A percentile compares a stretch with the other conserved stretches of the same genome.
Conservation (phyloP, 352 stramenopile species). For the Phytopythium oedochilum region DNA sequence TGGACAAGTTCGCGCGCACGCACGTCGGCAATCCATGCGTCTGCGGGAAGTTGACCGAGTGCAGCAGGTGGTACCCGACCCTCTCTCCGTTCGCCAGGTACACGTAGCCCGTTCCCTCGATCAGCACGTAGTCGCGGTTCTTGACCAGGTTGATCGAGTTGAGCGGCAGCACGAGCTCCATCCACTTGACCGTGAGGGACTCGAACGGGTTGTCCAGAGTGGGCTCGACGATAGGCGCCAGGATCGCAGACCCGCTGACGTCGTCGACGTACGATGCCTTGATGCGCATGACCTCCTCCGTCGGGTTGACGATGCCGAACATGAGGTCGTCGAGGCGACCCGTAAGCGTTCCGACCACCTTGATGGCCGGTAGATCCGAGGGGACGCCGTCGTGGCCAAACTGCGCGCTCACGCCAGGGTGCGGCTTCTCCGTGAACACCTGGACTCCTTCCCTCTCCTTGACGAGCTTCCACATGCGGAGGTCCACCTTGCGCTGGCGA, state of each 20-base stretch:
- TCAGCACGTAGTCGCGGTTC: constrained; percentile 31
- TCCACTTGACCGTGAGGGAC: constrained; percentile 16
- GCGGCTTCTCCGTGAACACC: constrained; percentile 20
- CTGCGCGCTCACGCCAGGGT: constrained; percentile 15
- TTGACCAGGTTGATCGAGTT: background rate
- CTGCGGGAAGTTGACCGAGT: constrained; percentile 14
- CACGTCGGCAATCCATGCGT: constrained; percentile 18
- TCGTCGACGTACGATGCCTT: too few relatives aligned
- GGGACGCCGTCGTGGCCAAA: constrained; percentile 8
- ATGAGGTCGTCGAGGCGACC: constrained; percentile 31
- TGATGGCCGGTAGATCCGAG: constrained; percentile 10
- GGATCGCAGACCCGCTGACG: background rate
- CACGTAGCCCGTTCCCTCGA: constrained; percentile 22
- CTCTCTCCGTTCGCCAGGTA: constrained; percentile 7
- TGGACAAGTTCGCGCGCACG: constrained; percentile 24
- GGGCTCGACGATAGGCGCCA: background rate
- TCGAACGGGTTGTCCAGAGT: constrained; percentile 10
- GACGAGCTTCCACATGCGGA: constrained; percentile 37
- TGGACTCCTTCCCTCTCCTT: constrained; percentile 25
- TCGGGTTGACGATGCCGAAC: constrained; percentile 27
- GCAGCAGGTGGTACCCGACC: constrained; percentile 13
- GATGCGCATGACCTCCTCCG: constrained; percentile 21
- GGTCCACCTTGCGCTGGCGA: constrained; percentile 19
- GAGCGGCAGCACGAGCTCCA: constrained; percentile 7
- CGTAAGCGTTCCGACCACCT: constrained; percentile 19